phyloP scores from a whole-genome alignment of 306 rosid species.

The Corylus heterophylla region DNA sequence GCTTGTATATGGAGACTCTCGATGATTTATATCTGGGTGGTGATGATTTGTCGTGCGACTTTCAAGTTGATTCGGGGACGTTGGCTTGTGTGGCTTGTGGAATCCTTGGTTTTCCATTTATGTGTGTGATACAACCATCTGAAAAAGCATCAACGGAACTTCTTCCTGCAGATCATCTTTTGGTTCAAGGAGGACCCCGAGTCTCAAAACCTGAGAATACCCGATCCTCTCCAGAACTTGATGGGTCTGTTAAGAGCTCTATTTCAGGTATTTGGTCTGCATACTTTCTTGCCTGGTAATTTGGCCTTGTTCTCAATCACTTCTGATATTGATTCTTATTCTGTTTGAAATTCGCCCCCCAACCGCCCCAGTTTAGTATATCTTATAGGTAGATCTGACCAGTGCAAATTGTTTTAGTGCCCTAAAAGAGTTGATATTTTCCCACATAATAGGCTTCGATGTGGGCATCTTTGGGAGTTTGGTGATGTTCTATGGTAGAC shows the following conservation, averaged over 20 bases:
- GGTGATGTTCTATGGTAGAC: too few species aligned
- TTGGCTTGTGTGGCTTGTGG: constrained; percentile 97
- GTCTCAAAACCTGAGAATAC: constrained; percentile 25
- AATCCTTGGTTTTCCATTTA: constrained; percentile 97
- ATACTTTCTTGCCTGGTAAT: background rate
- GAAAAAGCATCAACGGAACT: constrained; percentile 58
- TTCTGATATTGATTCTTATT: background rate
- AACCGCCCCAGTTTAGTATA: background rate
- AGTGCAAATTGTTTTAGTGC: background rate
- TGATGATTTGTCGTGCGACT: constrained; percentile 82
- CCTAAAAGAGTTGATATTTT: background rate
- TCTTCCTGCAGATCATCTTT: constrained; percentile 36
- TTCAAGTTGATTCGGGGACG: constrained; percentile 95
- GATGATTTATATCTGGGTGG: constrained; percentile 57
- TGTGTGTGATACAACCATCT: constrained; percentile 90
- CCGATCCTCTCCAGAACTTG: constrained; percentile 32
- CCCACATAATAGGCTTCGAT: background rate
- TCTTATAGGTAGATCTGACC: background rate
- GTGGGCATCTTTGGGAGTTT: constrained; percentile 2
- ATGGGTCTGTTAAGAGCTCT: constrained; percentile 26
- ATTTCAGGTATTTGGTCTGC: constrained; percentile 45
- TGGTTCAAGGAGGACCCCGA: constrained; percentile 35
- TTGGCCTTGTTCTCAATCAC: background rate
- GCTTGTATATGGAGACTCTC: constrained; percentile 68
- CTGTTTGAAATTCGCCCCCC: background rate